Base-by-base conservation (phyloP, 2,329 filamentous ascomycete genomes). In the Fusarium heterosporum region DNA sequence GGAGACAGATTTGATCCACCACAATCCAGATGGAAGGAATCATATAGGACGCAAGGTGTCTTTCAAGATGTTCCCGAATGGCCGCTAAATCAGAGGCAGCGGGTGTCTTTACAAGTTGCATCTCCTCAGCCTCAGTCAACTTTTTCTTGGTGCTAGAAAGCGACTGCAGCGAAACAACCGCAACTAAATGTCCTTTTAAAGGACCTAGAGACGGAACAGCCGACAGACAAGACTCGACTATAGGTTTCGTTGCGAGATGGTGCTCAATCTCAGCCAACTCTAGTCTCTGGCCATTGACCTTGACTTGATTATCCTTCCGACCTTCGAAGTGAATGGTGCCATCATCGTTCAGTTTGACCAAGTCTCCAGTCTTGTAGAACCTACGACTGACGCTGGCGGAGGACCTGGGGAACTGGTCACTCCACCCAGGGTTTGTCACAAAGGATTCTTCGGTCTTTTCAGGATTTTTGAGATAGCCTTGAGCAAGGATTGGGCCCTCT, bases 381-480 rank as follows among this genome's bases (percentile, higher is more conserved):
- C 63, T 59, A 6, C 68, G 58, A 0, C 58, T 26, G 0, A 5
- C 7, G 4, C 12, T 8, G 8, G 19, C 7, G 16, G 3, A 0
- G 4, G 3, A 3, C 6, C 0, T 12, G 1, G 53, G 6, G 4
- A 58, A 53, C 11, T 30, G 29, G 2, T 8, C 7, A 12, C 57
- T 59, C 70, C 70, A 72, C 19, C 16, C 26, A 0, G 68, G 70
- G 32, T 60, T 58, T 25, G 12, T 19, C 12, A 78, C 70, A 25
- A 77, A 78, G 1, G 71, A 68, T 1, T 62, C 16, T 57, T 73
- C 55, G 75, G 80, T 78, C 32, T 61, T 64, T 8, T 51, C 19
- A 8, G 71, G n/a, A 1, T 77, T 72, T 45, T 84, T 82, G 17
- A 84, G 72, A 59, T 87, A 87, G 16, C 83, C 83, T 26, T 80